Percentiles rank a stretch among this genome's conserved stretches.
phyloP scores from a whole-genome alignment of 768 basidiomycete species.

The Phylloporus sp. region DNA sequence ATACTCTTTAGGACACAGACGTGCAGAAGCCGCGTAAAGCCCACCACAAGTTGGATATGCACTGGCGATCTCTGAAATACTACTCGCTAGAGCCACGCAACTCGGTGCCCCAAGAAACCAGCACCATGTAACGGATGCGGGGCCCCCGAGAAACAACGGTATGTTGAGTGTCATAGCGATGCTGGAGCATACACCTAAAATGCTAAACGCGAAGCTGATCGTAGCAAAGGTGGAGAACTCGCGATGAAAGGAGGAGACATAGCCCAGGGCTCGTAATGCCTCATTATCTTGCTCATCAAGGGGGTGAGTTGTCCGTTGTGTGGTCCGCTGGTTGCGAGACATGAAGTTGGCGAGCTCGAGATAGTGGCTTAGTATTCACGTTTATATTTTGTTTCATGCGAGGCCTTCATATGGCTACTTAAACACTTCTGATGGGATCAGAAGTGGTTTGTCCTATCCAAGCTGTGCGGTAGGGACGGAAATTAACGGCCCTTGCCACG shows the following conservation, averaged over 20 bases:
- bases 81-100: slow-evolving; percentile 28
- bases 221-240: slow-evolving; percentile 42
- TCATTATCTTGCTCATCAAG: slow-evolving; percentile 16
- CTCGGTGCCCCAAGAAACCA: slow-evolving; percentile 30
- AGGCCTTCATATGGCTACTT: too few species aligned
- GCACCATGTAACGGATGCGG: slow-evolving; percentile 35
- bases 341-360: background rate
- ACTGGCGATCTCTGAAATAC: slow-evolving; percentile 29
- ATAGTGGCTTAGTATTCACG: background rate
- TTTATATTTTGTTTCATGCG: too few species aligned
- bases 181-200: slow-evolving; percentile 37
- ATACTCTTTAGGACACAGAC: background rate
- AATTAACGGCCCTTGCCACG: too few species aligned
- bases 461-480: too few species aligned
- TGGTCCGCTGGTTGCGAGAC: slow-evolving; percentile 1
- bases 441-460: too few species aligned
- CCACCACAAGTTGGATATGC: slow-evolving; percentile 30
- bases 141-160: slow-evolving; percentile 35
- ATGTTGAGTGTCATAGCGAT: slow-evolving; percentile 37
- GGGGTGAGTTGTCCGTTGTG: background rate
- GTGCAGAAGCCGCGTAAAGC: background rate
- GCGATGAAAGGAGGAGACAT: slow-evolving; percentile 34
- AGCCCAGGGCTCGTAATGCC: slow-evolving; percentile 27
- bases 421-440: too few species aligned
- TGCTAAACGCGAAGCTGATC: slow-evolving; percentile 31